Conservation (phyloP, 2,329 filamentous ascomycete species). For the Thelonectria discophora region DNA sequence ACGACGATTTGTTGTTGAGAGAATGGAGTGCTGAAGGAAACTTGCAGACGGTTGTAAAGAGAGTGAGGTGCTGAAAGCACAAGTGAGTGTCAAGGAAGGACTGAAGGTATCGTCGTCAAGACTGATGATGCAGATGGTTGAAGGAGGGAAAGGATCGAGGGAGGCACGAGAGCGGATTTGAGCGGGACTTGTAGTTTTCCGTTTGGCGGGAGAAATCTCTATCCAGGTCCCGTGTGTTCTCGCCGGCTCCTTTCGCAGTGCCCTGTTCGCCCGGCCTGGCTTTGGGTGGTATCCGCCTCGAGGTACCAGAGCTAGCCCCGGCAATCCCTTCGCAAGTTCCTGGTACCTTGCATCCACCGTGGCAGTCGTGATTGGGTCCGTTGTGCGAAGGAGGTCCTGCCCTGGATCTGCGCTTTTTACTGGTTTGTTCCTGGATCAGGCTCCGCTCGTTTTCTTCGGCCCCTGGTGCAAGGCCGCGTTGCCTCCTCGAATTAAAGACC, state of each 20-base stretch:
- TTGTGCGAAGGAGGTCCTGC: constrained; percentile 24
- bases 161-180: constrained; percentile 27
- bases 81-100: constrained; percentile 30
- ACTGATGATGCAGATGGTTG: constrained; percentile 28
- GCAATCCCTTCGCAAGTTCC: constrained; percentile 32
- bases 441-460: constrained; percentile 25
- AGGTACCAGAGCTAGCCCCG: constrained; percentile 30
- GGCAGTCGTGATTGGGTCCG: constrained; percentile 34
- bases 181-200: constrained; percentile 44
- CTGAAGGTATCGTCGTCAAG: constrained; percentile 33
- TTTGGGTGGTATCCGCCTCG: constrained; percentile 10
- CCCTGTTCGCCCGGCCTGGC: background rate
- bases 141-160: constrained; percentile 21
- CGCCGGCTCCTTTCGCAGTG: constrained; percentile 13
- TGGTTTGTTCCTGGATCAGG: constrained; percentile 41
- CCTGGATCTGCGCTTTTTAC: constrained; percentile 40
- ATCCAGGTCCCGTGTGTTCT: constrained; percentile 33
- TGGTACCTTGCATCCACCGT: constrained; percentile 39
- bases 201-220: constrained; percentile 36
- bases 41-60: constrained; percentile 31
- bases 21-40: constrained; percentile 7
- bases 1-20: constrained; percentile 16
- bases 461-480: constrained; percentile 35
- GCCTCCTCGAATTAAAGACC: constrained; percentile 24
- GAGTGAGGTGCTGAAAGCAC: constrained; percentile 35